Percentiles rank a stretch among this genome's conserved stretches.
Evolutionary conservation across 2,329 filamentous ascomycete species (phyloP).

Genomic region (Neofusicoccum parvum): DNA sequence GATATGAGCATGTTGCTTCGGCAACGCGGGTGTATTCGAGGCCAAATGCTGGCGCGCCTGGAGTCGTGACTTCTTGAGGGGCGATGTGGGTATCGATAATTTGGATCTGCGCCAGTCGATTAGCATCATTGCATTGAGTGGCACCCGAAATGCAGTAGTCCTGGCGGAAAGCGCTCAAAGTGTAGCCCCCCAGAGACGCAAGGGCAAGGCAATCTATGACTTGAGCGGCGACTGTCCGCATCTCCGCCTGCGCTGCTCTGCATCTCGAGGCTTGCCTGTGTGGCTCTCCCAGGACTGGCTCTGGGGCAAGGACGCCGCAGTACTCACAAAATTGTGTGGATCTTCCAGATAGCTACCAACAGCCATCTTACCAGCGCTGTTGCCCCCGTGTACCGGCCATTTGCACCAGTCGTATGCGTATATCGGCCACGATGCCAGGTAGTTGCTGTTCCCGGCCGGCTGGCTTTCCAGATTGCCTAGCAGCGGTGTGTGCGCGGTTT

Average conservation of each 20-base stretch:
- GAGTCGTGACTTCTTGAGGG: conserved; percentile 67
- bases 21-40: conserved; percentile 92
- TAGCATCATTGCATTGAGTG: not conserved
- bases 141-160: too few species aligned
- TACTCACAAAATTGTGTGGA: conserved; percentile 89
- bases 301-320: not conserved
- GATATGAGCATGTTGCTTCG: conserved; percentile 96
- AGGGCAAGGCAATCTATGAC: too few species aligned
- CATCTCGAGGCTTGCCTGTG: not conserved
- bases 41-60: conserved; percentile 71
- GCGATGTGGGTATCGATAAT: conserved; percentile 86
- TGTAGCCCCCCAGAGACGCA: conserved; percentile 18
- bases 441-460: conserved; percentile 79
- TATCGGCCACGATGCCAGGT: conserved; percentile 89
- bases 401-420: conserved; percentile 99
- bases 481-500: conserved; percentile 59
- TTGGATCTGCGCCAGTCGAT: conserved; percentile 70
- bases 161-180: too few species aligned
- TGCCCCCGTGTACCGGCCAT: conserved; percentile 73
- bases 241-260: not conserved
- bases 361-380: conserved; percentile 87
- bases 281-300: not conserved
- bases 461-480: conserved; percentile 69
- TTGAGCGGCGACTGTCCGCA: conserved; percentile 23
- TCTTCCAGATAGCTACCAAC: conserved; percentile 97